Percentiles rank a stretch among this genome's conserved stretches.
phyloP scores from a whole-genome alignment of 345 rosid species.

The Acer saccharum region DNA sequence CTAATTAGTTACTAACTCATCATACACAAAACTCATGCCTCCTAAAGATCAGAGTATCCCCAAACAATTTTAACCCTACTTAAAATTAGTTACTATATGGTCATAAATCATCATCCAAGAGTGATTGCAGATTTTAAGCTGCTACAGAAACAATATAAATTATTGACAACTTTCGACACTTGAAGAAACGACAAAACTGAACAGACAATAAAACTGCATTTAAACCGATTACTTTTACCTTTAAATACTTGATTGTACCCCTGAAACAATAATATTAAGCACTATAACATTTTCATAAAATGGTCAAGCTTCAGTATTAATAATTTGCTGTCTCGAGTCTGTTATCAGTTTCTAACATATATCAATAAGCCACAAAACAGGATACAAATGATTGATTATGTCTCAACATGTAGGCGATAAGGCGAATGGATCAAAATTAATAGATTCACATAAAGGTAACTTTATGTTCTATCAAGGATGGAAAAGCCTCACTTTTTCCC shows the following conservation, averaged over 20 bases:
- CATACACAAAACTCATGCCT: too few species aligned
- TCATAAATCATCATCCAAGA: too few species aligned
- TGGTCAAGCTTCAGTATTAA: background rate
- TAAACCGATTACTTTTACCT: background rate
- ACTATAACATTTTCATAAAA: background rate
- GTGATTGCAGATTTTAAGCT: too few species aligned
- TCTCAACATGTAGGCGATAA: background rate
- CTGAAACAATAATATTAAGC: background rate
- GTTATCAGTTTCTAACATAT: background rate
- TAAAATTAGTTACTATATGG: too few species aligned
- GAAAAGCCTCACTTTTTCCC: slow-evolving; percentile 79
- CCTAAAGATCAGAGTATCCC: too few species aligned
- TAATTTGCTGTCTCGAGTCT: background rate
- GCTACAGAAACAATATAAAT: too few species aligned
- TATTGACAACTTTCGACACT: too few species aligned
- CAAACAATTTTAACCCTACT: too few species aligned
- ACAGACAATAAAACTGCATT: too few species aligned
- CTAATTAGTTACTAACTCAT: too few species aligned
- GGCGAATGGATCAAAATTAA: slow-evolving; percentile 11
- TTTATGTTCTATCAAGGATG: background rate
- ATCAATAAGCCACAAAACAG: background rate
- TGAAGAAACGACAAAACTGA: too few species aligned
- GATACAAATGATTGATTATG: slow-evolving; percentile 8
- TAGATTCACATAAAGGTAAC: background rate
- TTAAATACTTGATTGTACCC: background rate